These are phyloP conservation scores for Globisporangium uncinulatum DNA, from an alignment of 352 stramenopile species.

Conservation along the genomic window DNA sequence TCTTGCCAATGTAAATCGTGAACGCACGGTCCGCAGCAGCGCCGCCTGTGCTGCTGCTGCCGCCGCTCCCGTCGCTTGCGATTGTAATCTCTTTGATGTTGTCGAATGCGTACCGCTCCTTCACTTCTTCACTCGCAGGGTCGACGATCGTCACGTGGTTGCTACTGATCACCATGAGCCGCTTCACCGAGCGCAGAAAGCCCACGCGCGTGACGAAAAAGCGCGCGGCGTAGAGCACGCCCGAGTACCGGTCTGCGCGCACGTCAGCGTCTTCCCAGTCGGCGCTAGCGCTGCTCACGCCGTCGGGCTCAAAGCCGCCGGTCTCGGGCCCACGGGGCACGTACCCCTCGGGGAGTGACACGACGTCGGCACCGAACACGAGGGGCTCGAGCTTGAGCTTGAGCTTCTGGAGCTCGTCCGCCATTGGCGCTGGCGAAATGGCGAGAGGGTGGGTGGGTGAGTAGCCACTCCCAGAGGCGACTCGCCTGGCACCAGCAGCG, in stretches of 20 bases:
- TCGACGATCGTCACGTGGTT: constrained; percentile 81
- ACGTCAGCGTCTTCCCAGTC: constrained; percentile 38
- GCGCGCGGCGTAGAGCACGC: constrained; percentile 77
- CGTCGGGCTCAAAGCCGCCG: constrained; percentile 45
- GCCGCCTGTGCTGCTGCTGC: constrained; percentile 5
- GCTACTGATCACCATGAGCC: constrained; percentile 77
- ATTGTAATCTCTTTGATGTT: constrained; percentile 88
- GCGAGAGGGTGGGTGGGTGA: neutral
- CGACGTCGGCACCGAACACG: constrained; percentile 43
- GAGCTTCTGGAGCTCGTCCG: constrained; percentile 54
- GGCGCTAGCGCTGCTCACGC: constrained; percentile 12
- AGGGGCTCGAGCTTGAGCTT: constrained; percentile 51
- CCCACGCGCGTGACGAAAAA: constrained; percentile 85
- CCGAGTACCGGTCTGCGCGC: constrained; percentile 62
- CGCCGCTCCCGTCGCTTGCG: constrained; percentile 49
- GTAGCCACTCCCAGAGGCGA: too few species aligned
- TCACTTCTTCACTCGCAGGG: constrained; percentile 81
- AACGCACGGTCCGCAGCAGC: constrained; percentile 57
- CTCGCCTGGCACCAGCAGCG: neutral
- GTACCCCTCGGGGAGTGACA: constrained; percentile 55
- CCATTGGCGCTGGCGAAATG: neutral
- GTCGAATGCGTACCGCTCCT: constrained; percentile 82
- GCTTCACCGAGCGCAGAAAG: constrained; percentile 71
- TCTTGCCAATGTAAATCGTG: constrained; percentile 83
- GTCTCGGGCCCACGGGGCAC: constrained; percentile 68